Evolutionary conservation across 306 rosid species (phyloP), one percentile per base, ranked within the genome.

Genomic region (Astragalus glycyphyllos): DNA sequence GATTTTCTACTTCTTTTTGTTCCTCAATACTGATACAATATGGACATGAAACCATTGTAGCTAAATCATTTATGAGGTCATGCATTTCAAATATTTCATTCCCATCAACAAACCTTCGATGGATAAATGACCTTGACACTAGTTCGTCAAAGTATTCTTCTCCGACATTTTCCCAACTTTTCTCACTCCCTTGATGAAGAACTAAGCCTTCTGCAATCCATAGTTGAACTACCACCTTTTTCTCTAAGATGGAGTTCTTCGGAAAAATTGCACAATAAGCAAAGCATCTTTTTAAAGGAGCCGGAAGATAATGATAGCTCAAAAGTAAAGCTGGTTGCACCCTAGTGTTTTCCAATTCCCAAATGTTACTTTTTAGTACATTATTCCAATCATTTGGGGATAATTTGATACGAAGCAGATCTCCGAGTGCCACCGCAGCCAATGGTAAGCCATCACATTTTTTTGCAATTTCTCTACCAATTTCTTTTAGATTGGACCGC

Each of bases 371-470:
- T 41, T 42, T 31, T 62, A 62, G 34, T 47, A 11, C 38, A 11
- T 11, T 0, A 38, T 11, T 20, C 11, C 51, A 42, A 2, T 61
- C 4, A 5, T 68, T 16, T 42, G 41, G 74, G 8, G 75, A 64
- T 0, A 7, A 11, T 60, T 53, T 74, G 23, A 65, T 71, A 23
- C 65, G 78, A 71, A 82, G 46, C 11, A 77, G 40, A 47, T 65
- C 70, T 20, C 85, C 89, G 3, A 82, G 31, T 47, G 79, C 55
- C 42, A 74, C 70, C 26, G 76, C 85, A 10, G 83, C 86, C 60
- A 77, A 29, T n/a, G 88, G 83, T 54, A 78, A 66, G n/a, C 88
- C 88, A 34, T 49, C 70, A 58, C 85, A 81, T 62, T 58, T 78
- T 5, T 61, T 46, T 23, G 77, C 77, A 55, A 84, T 51, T 45